These are phyloP conservation scores for Globisporangium nunn DNA, from an alignment of 352 stramenopile species.

Conservation along the genomic window DNA sequence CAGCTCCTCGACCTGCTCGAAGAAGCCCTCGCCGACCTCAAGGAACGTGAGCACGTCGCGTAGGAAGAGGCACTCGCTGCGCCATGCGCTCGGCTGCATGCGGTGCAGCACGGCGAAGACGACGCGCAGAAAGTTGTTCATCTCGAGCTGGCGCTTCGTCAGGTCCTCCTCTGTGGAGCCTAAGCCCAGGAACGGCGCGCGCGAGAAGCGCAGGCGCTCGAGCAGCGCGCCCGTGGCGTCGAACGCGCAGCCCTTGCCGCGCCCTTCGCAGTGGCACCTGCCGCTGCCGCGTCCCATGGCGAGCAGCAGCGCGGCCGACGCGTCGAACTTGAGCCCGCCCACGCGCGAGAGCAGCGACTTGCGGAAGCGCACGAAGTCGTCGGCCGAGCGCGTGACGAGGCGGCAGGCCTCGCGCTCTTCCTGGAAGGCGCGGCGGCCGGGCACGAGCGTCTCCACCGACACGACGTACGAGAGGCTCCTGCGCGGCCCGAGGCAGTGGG, in stretches of 20 bases:
- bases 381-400: slow-evolving; percentile 62
- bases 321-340: slow-evolving; percentile 30
- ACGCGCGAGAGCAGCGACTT: slow-evolving; percentile 65
- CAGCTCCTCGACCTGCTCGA: slow-evolving; percentile 59
- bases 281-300: slow-evolving; percentile 15
- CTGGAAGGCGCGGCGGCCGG: slow-evolving; percentile 38
- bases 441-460: slow-evolving; percentile 67
- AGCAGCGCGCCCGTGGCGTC: slow-evolving; percentile 66
- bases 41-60: slow-evolving; percentile 77
- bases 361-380: slow-evolving; percentile 72
- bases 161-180: slow-evolving; percentile 39
- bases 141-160: slow-evolving; percentile 59
- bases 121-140: slow-evolving; percentile 80
- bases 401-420: slow-evolving; percentile 67
- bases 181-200: slow-evolving; percentile 63
- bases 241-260: slow-evolving; percentile 49
- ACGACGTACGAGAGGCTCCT: slow-evolving; percentile 78
- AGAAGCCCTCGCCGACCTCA: slow-evolving; percentile 68
- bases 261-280: slow-evolving; percentile 52
- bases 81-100: slow-evolving; percentile 59
- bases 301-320: slow-evolving; percentile 19
- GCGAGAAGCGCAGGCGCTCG: slow-evolving; percentile 66
- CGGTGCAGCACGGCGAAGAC: slow-evolving; percentile 76
- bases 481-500: slow-evolving; percentile 53
- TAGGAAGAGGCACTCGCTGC: slow-evolving; percentile 69